Conservation (phyloP, 2,329 filamentous ascomycete species). For the Beauveria rudraprayagi region DNA sequence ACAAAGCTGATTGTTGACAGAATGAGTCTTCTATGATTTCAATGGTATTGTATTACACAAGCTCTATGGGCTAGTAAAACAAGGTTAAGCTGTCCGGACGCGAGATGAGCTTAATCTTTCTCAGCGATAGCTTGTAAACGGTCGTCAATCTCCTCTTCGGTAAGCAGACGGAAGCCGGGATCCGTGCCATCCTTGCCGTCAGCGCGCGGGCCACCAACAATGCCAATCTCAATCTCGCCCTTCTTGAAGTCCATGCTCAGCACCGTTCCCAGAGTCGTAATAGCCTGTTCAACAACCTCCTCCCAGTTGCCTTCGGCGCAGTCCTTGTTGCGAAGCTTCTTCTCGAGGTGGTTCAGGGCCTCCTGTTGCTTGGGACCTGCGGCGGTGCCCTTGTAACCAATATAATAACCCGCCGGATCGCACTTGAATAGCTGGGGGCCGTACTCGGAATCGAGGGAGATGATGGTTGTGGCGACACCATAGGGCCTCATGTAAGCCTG, state of each 20-base stretch:
- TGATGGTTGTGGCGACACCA: conserved; percentile 89
- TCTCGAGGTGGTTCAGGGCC: conserved; percentile 96
- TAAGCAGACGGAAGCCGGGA: conserved; percentile 75
- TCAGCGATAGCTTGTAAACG: conserved; percentile 95
- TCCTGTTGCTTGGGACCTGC: conserved; percentile 98
- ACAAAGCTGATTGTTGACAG: too few relatives aligned
- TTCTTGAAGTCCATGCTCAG: conserved; percentile 99
- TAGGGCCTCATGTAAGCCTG: conserved; percentile 95
- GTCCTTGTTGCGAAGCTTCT: conserved; percentile 99
- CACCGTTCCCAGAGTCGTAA: conserved; percentile 89
- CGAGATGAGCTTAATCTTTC: conserved; percentile 67
- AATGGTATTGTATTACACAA: conserved; percentile 7
- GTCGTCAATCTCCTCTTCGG: conserved; percentile 97
- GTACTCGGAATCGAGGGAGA: conserved; percentile 85
- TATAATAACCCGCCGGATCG: conserved; percentile 95
- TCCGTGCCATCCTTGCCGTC: conserved; percentile 80
- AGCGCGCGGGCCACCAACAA: conserved; percentile 78
- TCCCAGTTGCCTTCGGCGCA: conserved; percentile 87
- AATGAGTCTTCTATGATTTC: background rate
- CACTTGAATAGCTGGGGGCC: conserved; percentile 97
- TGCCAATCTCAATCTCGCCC: conserved; percentile 94
- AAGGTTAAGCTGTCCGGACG: background rate
- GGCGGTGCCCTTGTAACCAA: conserved; percentile 95
- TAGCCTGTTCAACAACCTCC: conserved; percentile 94
- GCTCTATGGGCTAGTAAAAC: conserved; percentile 5